Conservation (phyloP, 768 basidiomycete species). For the Collybia nuda region DNA sequence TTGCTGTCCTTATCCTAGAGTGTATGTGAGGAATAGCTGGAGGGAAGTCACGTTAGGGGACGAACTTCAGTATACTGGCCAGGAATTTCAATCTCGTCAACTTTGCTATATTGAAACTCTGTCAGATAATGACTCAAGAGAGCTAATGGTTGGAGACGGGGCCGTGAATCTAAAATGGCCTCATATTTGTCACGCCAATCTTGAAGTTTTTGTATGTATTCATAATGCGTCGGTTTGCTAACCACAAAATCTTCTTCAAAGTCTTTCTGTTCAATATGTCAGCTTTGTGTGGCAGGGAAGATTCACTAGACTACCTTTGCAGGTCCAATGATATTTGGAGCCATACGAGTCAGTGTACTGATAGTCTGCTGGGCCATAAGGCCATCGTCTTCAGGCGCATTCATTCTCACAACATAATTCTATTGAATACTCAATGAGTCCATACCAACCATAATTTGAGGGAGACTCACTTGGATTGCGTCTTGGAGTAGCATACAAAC, state of each 20-base stretch:
- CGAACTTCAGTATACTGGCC: constrained; percentile 96
- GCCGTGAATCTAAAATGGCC: constrained; percentile 74
- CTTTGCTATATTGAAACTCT: constrained; percentile 97
- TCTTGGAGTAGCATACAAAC: constrained; percentile 87
- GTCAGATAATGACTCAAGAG: constrained; percentile 88
- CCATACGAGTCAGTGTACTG: constrained; percentile 58
- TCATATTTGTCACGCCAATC: constrained; percentile 94
- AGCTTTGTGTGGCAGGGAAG: no score
- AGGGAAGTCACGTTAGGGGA: neutral
- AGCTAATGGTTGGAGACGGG: constrained; percentile 83
- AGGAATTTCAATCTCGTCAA: constrained; percentile 98
- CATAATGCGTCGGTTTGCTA: constrained; percentile 75
- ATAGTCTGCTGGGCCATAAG: constrained; percentile 54
- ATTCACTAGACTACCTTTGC: no score
- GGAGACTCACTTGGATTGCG: constrained; percentile 68
- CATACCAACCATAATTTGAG: neutral
- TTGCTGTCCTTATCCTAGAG: constrained; percentile 91
- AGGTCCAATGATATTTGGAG: constrained; percentile 41
- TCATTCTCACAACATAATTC: constrained; percentile 73
- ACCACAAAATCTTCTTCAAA: constrained; percentile 90
- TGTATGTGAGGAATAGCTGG: constrained; percentile 2
- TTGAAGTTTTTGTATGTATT: constrained; percentile 89
- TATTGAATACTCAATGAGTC: constrained; percentile 21
- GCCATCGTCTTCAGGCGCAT: constrained; percentile 67
- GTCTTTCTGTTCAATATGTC: constrained; percentile 54